A percentile compares a stretch with the other conserved stretches of the same genome.
phyloP scores from a whole-genome alignment of 2,329 filamentous ascomycete species.

The Arthrobotrys sphaeroides region DNA sequence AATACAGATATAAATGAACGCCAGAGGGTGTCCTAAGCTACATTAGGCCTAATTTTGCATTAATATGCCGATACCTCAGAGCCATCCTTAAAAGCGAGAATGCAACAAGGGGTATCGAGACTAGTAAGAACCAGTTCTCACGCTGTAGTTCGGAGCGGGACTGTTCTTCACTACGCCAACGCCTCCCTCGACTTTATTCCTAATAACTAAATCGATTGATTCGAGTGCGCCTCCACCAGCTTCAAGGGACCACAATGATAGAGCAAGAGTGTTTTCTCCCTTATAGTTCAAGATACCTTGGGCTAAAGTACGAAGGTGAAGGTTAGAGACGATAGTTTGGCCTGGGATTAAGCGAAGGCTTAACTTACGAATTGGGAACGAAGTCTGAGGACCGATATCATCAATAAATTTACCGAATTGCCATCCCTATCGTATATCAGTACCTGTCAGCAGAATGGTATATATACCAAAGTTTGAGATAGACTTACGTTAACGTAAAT shows the following conservation, averaged over 20 bases:
- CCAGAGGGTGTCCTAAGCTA: no score
- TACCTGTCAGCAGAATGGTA: background rate
- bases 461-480: background rate
- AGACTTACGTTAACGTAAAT: slow-evolving; percentile 74
- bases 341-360: slow-evolving; percentile 57
- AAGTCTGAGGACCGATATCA: slow-evolving; percentile 78
- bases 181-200: slow-evolving; percentile 66
- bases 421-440: slow-evolving; percentile 65
- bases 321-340: background rate
- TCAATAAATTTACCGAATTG: slow-evolving; percentile 74
- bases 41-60: no score
- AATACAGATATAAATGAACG: no score
- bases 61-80: no score
- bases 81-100: no score
- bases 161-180: slow-evolving; percentile 62
- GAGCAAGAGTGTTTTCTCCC: slow-evolving; percentile 74
- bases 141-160: slow-evolving; percentile 22
- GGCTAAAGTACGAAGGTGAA: background rate
- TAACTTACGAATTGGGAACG: slow-evolving; percentile 77
- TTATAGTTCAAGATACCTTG: slow-evolving; percentile 71
- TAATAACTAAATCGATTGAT: slow-evolving; percentile 65
- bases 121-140: slow-evolving; percentile 22
- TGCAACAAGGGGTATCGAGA: no score
- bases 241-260: slow-evolving; percentile 75
- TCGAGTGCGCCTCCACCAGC: slow-evolving; percentile 68